phyloP scores from a whole-genome alignment of 345 rosid species.

The Murraya koenigii region DNA sequence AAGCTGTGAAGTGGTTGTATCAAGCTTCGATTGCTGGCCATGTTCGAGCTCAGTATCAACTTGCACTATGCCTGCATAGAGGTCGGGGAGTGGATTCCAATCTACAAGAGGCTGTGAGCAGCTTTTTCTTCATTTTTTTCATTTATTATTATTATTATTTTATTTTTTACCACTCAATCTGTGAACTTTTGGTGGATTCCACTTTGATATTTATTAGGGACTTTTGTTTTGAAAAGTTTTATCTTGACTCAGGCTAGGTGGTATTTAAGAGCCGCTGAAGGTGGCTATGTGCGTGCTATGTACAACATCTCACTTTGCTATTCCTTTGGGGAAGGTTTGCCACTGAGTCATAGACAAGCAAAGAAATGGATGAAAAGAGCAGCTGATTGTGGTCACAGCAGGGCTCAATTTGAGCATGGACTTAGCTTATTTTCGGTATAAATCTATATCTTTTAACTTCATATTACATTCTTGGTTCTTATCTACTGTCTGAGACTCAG shows the following conservation, averaged over 20 bases:
- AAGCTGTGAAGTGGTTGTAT: constrained; percentile 69
- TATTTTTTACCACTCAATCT: not conserved
- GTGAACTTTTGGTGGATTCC: not conserved
- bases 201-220: not conserved
- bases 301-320: constrained; percentile 77
- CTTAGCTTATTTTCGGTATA: constrained; percentile 74
- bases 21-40: constrained; percentile 63
- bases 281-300: constrained; percentile 90
- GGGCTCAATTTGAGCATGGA: constrained; percentile 91
- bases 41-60: constrained; percentile 78
- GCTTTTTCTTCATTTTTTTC: not conserved
- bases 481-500: not conserved
- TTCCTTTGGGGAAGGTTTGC: constrained; percentile 74
- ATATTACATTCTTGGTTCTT: not conserved
- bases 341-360: constrained; percentile 48
- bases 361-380: constrained; percentile 95
- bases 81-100: constrained; percentile 52
- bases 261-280: constrained; percentile 83
- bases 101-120: constrained; percentile 67
- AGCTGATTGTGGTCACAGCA: constrained; percentile 82
- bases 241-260: constrained; percentile 54
- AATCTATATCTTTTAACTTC: not conserved
- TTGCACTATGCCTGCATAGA: constrained; percentile 79
- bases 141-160: not conserved
- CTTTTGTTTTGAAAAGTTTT: not conserved